phyloP scores from a whole-genome alignment of 371 early-diverging fungal genomes.

The Capniomyces stellatus region DNA sequence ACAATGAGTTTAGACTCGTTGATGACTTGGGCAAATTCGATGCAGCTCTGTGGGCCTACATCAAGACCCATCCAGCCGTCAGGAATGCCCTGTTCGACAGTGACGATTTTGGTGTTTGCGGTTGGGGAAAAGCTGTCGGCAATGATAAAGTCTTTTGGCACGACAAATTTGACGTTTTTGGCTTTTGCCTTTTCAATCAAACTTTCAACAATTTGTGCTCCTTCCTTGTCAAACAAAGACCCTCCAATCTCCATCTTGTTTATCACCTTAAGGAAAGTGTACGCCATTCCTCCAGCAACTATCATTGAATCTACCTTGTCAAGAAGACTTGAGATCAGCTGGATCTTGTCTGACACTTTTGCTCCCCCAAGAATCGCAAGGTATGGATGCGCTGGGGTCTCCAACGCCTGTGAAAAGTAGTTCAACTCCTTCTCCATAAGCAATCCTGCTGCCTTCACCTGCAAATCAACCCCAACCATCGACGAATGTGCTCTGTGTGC shows the following conservation, averaged over 20 bases:
- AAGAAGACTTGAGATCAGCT: slow-evolving; percentile 88
- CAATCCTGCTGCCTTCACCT: slow-evolving; percentile 84
- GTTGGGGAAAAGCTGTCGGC: slow-evolving; percentile 68
- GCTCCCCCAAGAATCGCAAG: slow-evolving; percentile 97
- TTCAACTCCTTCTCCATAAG: slow-evolving; percentile 98
- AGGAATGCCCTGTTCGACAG: slow-evolving; percentile 76
- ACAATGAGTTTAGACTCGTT: slow-evolving; percentile 75
- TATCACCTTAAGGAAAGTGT: slow-evolving; percentile 89
- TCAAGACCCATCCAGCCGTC: slow-evolving; percentile 89
- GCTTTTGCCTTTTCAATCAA: slow-evolving; percentile 71
- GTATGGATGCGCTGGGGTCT: slow-evolving; percentile 86
- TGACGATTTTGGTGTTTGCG: slow-evolving; percentile 65
- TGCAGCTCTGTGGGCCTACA: slow-evolving; percentile 71
- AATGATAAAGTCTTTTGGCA: slow-evolving; percentile 83
- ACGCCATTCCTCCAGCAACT: slow-evolving; percentile 95
- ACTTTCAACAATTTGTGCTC: slow-evolving; percentile 63
- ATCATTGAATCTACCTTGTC: slow-evolving; percentile 82
- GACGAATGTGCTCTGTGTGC: slow-evolving; percentile 95
- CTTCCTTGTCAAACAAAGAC: slow-evolving; percentile 81
- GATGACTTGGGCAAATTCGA: slow-evolving; percentile 53
- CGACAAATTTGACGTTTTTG: slow-evolving; percentile 69
- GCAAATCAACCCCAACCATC: slow-evolving; percentile 89
- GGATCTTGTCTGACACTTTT: slow-evolving; percentile 98
- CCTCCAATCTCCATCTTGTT: slow-evolving; percentile 78
- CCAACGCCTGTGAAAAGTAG: slow-evolving; percentile 89